Percentiles rank a stretch among this genome's conserved stretches.
These are phyloP conservation scores for Bjerkandera adusta DNA, from an alignment of 1,284 basidiomycete species.

Conservation along the genomic window DNA sequence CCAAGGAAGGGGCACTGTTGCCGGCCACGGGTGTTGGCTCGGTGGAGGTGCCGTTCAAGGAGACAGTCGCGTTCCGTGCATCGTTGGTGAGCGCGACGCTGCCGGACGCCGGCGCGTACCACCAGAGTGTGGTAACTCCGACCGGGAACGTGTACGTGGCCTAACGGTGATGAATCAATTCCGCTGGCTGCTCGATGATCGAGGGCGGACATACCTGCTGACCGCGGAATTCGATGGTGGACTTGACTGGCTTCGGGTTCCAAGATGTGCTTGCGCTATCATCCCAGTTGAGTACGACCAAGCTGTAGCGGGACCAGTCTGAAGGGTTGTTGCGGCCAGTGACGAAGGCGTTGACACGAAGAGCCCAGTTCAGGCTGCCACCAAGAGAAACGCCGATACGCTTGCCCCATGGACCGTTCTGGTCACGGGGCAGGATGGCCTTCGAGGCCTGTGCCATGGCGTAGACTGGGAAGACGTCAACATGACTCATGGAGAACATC, in stretches of 20 bases:
- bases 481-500: no score
- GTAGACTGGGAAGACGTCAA: conserved; percentile 46
- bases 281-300: conserved; percentile 67
- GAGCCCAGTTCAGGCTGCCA: conserved; percentile 55
- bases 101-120: conserved; percentile 34
- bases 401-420: conserved; percentile 64
- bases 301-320: conserved; percentile 63
- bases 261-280: conserved; percentile 50
- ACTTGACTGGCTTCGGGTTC: conserved; percentile 58
- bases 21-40: background rate
- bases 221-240: conserved; percentile 71
- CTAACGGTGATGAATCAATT: conserved; percentile 27
- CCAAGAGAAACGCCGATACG: conserved; percentile 62
- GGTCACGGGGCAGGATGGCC: conserved; percentile 66
- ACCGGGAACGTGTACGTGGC: conserved; percentile 68
- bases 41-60: conserved; percentile 4
- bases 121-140: conserved; percentile 50
- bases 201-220: conserved; percentile 48
- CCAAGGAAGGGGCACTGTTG: background rate
- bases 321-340: conserved; percentile 50
- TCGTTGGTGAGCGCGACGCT: background rate
- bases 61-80: background rate
- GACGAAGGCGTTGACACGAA: conserved; percentile 63
- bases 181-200: conserved; percentile 5
- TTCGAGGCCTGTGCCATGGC: conserved; percentile 74